A percentile compares a stretch with the other conserved stretches of the same genome.
Evolutionary conservation across 176 grass and related monocot genomes (phyloP).

Genomic region (Avena atlantica): DNA sequence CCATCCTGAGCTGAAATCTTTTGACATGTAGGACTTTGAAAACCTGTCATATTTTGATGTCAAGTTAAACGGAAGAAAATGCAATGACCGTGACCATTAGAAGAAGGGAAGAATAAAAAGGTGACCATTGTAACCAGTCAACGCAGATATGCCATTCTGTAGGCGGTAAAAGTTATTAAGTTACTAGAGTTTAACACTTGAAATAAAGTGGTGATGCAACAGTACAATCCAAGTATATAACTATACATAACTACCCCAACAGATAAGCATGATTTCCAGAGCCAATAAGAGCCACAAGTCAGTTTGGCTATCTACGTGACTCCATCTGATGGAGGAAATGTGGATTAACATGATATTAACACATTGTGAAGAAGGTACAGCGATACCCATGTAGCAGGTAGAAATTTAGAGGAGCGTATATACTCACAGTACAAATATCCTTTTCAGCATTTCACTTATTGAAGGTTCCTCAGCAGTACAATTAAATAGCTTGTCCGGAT

Average conservation of each 20-base stretch:
- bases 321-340: conserved; percentile 3
- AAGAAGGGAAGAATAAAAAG: not conserved
- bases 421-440: conserved; percentile 83
- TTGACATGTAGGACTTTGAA: conserved; percentile 43
- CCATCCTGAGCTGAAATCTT: conserved; percentile 45
- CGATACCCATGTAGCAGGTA: not conserved
- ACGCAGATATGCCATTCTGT: not conserved
- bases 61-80: conserved; percentile 4
- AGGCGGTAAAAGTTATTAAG: not conserved
- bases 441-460: conserved; percentile 70
- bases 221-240: not conserved
- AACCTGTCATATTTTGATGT: conserved; percentile 52
- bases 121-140: not conserved
- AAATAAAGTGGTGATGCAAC: not conserved
- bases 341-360: not conserved
- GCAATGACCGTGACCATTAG: not conserved
- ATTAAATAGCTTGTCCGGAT: conserved; percentile 76
- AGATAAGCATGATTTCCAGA: not conserved
- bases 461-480: conserved; percentile 82
- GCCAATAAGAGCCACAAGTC: conserved; percentile 17
- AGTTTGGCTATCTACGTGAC: conserved; percentile 7
- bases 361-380: conserved; percentile 1
- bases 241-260: not conserved
- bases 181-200: not conserved
- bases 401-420: conserved; percentile 13